phyloP scores from a whole-genome alignment of 352 stramenopile species.

The Thraustotheca clavata region DNA sequence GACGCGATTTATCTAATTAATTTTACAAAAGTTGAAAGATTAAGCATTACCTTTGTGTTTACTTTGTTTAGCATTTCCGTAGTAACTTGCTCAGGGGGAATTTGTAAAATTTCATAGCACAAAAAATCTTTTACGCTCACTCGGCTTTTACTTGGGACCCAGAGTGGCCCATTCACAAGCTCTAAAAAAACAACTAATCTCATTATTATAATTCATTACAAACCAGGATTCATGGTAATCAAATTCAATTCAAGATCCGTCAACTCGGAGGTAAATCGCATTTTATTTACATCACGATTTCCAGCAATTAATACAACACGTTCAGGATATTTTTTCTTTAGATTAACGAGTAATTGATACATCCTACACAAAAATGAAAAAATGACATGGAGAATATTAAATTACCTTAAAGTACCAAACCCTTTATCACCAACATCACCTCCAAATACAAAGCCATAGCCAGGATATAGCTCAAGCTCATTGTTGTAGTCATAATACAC shows the following conservation, averaged over 20 bases:
- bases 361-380: not conserved
- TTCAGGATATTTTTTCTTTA: slow-evolving; percentile 82
- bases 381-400: not conserved
- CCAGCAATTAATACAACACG: slow-evolving; percentile 88
- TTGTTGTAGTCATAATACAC: slow-evolving; percentile 24
- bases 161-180: slow-evolving; percentile 53
- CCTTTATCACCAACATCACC: slow-evolving; percentile 89
- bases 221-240: slow-evolving; percentile 35
- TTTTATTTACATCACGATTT: slow-evolving; percentile 93
- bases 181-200: slow-evolving; percentile 29
- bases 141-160: slow-evolving; percentile 49
- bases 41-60: slow-evolving; percentile 43
- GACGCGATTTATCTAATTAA: slow-evolving; percentile 54
- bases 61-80: slow-evolving; percentile 24
- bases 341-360: slow-evolving; percentile 62
- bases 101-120: slow-evolving; percentile 29
- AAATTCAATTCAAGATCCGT: slow-evolving; percentile 62
- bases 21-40: not conserved
- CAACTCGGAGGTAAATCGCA: slow-evolving; percentile 79
- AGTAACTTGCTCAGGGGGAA: slow-evolving; percentile 29
- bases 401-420: slow-evolving; percentile 68
- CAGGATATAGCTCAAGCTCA: slow-evolving; percentile 49
- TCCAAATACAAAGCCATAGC: slow-evolving; percentile 83
- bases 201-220: slow-evolving; percentile 14
- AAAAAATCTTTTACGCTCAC: slow-evolving; percentile 16